Base-by-base conservation (phyloP, 805 yeast species). In the Nakazawaea wickerhamii region DNA sequence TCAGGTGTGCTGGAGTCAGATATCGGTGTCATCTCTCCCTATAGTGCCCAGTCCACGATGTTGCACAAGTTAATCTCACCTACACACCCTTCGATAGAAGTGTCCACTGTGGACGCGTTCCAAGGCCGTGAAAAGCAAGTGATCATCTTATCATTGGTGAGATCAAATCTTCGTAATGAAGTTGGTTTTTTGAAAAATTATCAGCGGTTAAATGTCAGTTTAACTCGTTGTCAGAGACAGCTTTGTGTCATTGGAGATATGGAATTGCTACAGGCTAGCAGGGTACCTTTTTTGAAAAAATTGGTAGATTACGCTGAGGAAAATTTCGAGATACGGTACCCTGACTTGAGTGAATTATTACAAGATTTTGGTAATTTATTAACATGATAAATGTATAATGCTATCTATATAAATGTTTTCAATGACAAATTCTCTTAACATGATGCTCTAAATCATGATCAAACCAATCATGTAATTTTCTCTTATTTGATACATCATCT, bases 81-180 rank as follows among this genome's bases (percentile, higher is more conserved):
- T 4, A 40, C 48, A 15, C 64, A 63, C 38, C 69, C 73, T 0
- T 55, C 48, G 2, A 64, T 91, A 5, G 98, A 91, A 55, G 75
- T 90, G 0, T 78, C 95, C 4, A 87, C 97, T 0, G 91, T 91
- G 4, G 99, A 91, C 63, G 97, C 97, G 1, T 93, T 91, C 55
- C 99, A 91, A 65, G 99, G 99, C 1, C 68, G 97, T 48, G 99
- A 91, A 56, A 93, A 91, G 59, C 95, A 90, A 52, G 82, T 80
- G 0, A 88, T 91, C 5, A 71, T 91, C 1, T 63, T 93, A 10
- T 73, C 93, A 2, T 60, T 91, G 41, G 97, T 91, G 2, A 69
- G 99, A 49, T 82, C 93, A 30, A 91, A 91, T 58, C 81, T 74
- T 17, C 53, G 63, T 2, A 59, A 70, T 26, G 85, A 82, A 40